Percentiles rank a stretch among this genome's conserved stretches.
These are phyloP conservation scores for Micractinium sp. DNA, from an alignment of 139 green algal species.

Conservation along the genomic window DNA sequence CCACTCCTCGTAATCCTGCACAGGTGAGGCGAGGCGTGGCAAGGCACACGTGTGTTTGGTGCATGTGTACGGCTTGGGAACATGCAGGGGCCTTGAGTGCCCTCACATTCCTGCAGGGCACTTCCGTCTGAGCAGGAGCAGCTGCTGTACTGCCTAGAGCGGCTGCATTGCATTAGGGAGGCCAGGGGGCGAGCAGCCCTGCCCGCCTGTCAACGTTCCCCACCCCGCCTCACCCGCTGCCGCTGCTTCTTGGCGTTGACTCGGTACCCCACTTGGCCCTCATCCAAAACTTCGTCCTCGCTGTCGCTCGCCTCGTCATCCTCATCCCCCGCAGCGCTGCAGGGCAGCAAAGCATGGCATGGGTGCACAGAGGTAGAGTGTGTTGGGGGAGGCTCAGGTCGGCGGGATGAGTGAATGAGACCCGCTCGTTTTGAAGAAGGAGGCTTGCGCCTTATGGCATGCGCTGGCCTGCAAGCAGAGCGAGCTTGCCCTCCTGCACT, in stretches of 20 bases:
- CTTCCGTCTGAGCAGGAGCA: too few relatives aligned
- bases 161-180: too few relatives aligned
- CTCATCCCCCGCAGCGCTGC: slow-evolving; percentile 7
- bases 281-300: slow-evolving; percentile 35
- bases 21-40: too few relatives aligned
- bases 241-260: slow-evolving; percentile 24
- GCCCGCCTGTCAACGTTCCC: not conserved
- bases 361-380: not conserved
- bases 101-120: too few relatives aligned
- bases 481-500: not conserved
- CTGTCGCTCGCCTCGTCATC: slow-evolving; percentile 24
- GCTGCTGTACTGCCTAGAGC: too few relatives aligned
- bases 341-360: not conserved
- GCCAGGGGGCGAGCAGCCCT: not conserved
- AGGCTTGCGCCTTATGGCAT: not conserved
- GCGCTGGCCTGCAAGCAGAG: not conserved
- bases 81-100: too few relatives aligned
- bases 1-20: slow-evolving; percentile 22
- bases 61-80: too few relatives aligned
- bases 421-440: too few relatives aligned
- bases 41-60: too few relatives aligned
- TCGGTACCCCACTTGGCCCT: slow-evolving; percentile 4
- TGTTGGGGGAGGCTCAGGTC: not conserved
- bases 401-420: too few relatives aligned
- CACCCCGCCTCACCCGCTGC: slow-evolving; percentile 15